Evolutionary conservation across 805 yeast genomes (phyloP), one percentile per base, ranked within the genome.

Genomic region (Candida xyloterini): DNA sequence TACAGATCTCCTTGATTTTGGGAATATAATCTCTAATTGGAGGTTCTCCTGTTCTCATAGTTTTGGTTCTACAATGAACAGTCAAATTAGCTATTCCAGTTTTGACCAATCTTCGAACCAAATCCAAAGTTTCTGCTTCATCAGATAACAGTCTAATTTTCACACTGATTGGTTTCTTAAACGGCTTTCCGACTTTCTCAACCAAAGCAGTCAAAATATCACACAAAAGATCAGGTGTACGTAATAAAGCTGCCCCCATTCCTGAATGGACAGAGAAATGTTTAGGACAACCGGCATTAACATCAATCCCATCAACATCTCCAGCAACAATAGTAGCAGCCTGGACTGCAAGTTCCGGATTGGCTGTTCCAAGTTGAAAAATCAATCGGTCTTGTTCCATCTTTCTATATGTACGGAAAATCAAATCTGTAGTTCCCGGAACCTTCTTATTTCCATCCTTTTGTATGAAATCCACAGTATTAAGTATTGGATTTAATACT

Each of bases 241-340:
- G 68, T 40, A 93, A 67, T 32, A 93, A 67, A 1, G 96, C 97
- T 2, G 98, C 96, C 5, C 99, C 99, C 98, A 93, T 93, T 1
- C 99, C 99, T 0, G 95, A 73, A 61, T 93, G 99, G 3, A 89
- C 73, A 1, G 95, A 84, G 55, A 93, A 93, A 51, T 89, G 97
- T 59, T 91, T 93, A 3, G 99, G 99, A 64, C 99, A 93, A 5
- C 99, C 99, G 21, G 96, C 88, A 60, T 93, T 93, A 42, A 93
- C 73, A 59, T 93, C 99, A 5, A 93, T 84, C 7, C 95, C 98
- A 47, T 79, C 89, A 3, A 93, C 98, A 60, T 93, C 98, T 1
- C 70, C 56, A 7, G 90, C 87, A 3, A 93, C 85, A 30, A 81
- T 71, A 38, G 74, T 65, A 0, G 95, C 97, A 1, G 97, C 99